These are phyloP conservation scores for Collybia sordida DNA, from an alignment of 768 basidiomycete genomes.

Conservation along the genomic window DNA sequence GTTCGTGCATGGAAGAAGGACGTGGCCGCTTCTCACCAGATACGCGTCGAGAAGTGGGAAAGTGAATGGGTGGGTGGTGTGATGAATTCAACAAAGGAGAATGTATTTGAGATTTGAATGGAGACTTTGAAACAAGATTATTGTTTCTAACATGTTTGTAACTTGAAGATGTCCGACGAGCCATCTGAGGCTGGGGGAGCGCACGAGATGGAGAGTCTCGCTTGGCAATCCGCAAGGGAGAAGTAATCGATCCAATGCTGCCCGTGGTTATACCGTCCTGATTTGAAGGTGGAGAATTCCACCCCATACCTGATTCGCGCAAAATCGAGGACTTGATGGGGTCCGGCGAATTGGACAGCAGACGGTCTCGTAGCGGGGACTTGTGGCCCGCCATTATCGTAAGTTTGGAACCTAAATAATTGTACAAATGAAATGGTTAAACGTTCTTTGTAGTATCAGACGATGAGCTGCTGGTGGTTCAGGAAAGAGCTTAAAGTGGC, in stretches of 20 bases:
- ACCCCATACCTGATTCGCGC: conserved; percentile 65
- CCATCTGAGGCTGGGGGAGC: conserved; percentile 48
- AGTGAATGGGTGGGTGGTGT: conserved; percentile 27
- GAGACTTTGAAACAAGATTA: conserved; percentile 83
- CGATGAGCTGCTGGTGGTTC: conserved; percentile 15
- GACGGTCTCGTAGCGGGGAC: conserved; percentile 56
- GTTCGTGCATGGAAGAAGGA: conserved; percentile 67
- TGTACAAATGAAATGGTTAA: neutral
- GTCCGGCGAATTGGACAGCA: conserved; percentile 63
- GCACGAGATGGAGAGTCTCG: conserved; percentile 48
- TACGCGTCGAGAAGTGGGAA: conserved; percentile 46
- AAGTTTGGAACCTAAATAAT: neutral
- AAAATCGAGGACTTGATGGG: conserved; percentile 62
- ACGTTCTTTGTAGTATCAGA: conserved; percentile 9
- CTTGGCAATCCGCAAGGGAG: conserved; percentile 76
- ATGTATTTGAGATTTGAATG: conserved; percentile 71
- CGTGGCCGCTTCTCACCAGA: conserved; percentile 81
- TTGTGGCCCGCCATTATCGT: conserved; percentile 35
- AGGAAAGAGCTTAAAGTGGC: conserved; percentile 16
- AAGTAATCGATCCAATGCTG: conserved; percentile 41
- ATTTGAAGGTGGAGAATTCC: conserved; percentile 47
- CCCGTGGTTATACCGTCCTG: conserved; percentile 27
- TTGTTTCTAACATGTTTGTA: conserved; percentile 77
- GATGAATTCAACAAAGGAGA: conserved; percentile 43
- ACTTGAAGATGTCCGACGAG: conserved; percentile 73